Conservation (phyloP, 495 filamentous ascomycete species). For the Lepraria neglecta region DNA sequence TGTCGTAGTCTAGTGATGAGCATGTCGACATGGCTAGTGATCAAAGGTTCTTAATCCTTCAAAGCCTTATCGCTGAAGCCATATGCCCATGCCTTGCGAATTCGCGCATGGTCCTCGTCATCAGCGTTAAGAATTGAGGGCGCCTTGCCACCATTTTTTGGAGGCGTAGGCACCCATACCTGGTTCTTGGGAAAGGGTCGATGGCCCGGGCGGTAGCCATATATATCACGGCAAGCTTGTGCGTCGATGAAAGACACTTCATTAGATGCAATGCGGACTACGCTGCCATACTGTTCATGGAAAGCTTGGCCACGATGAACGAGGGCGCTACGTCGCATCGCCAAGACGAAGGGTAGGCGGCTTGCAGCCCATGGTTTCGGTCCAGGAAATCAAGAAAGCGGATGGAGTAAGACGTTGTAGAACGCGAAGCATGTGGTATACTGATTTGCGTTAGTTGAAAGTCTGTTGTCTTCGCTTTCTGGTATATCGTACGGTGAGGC, state of each 20-base stretch:
- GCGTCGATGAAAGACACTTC: conserved; percentile 30
- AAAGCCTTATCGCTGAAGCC: conserved; percentile 46
- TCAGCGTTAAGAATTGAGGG: conserved; percentile 31
- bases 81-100: conserved; percentile 39
- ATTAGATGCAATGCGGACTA: conserved; percentile 47
- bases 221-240: conserved; percentile 15
- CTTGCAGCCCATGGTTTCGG: conserved; percentile 12
- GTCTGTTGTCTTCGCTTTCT: no score
- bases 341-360: conserved; percentile 13
- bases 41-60: conserved; percentile 41
- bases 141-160: neutral
- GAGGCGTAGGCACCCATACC: neutral
- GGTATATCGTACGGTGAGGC: no score
- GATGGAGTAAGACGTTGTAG: neutral
- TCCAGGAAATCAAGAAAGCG: conserved; percentile 23
- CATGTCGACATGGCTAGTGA: conserved; percentile 28
- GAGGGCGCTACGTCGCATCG: conserved; percentile 7
- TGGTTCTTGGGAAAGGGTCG: conserved; percentile 1
- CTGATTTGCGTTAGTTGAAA: neutral
- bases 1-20: neutral
- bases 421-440: neutral
- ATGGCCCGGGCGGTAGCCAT: neutral
- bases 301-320: conserved; percentile 3
- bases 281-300: conserved; percentile 40
- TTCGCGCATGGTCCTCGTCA: conserved; percentile 38